Base-by-base conservation (phyloP, 2,329 filamentous ascomycete genomes). In the Albifimbria verrucaria region DNA sequence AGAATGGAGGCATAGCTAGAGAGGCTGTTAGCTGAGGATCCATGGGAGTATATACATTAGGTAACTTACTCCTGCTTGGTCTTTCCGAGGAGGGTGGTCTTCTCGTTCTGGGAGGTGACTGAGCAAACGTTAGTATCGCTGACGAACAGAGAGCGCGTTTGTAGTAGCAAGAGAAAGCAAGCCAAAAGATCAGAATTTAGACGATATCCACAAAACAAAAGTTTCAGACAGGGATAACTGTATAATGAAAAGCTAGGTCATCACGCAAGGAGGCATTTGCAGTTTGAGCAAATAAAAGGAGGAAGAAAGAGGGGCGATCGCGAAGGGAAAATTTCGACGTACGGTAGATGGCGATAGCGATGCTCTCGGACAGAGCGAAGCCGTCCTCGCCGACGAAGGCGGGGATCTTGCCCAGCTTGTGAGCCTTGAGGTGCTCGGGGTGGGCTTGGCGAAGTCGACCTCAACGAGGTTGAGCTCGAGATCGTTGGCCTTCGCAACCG, bases 171-270 rank as follows among this genome's bases (percentile, higher is more conserved):
- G 46, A 52, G 59, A 56, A 57, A 56, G 59, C 46, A 58, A 57
- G 53, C 45, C 55, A 59, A 55, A 58, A 61, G 72, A 76, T 92
- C 87, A 91, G 87, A 90, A 88, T 89, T 85, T 93, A 91, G 82
- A 76, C 88, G 75, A 80, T 85, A 83, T 96, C 92, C 92, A 96
- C 92, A 97, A 74, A 77, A 78, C 75, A 65, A 56, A 65, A 77
- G 78, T 71, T 95, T 97, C 90, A 94, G 93, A 89, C 90, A 97
- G 93, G 93, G 91, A 96, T 96, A 96, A 96, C 91, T 94, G 88
- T 87, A 81, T 83, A 77, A 80, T 28, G 81, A 79, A 80, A 80
- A 77, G 88, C 87, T 80, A 76, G 63, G 83, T 93, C 90, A 89
- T 91, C 82, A 86, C 77, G 60, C 57, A 44, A 55, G 48, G 54